Evolutionary conservation across 805 yeast species (phyloP), one percentile per base, ranked within the genome.

Genomic region (Candida mattraensis): DNA sequence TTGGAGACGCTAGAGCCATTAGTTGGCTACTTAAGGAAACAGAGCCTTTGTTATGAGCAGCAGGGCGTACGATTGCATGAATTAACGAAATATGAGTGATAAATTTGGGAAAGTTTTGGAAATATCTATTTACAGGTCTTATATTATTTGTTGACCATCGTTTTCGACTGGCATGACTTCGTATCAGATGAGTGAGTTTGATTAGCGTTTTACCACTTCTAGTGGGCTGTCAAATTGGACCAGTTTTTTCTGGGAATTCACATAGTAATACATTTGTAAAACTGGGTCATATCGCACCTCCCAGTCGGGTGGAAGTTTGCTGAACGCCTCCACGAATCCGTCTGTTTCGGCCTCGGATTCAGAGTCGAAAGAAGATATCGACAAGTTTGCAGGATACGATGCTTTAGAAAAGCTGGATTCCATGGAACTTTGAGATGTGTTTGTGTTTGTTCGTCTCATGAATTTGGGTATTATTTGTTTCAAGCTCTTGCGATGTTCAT

Each of bases 11-110:
- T n/a, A 58, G 74, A 15, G 83, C 89, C 0, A 69, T 69, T 46
- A 67, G 67, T 26, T 91, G 96, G 95, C 66, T 91, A 30, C 59
- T 73, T 47, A 73, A 72, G 42, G 94, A 87, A 60, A 80, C 87
- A 4, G 53, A 50, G 29, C 70, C n/a, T n/a, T n/a, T n/a, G n/a
- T n/a, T n/a, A n/a, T n/a, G n/a, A n/a, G n/a, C n/a, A n/a, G n/a
- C n/a, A n/a, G n/a, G n/a, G n/a, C n/a, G n/a, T n/a, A n/a, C n/a
- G n/a, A n/a, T n/a, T n/a, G n/a, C n/a, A n/a, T n/a, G n/a, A n/a
- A n/a, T n/a, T n/a, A n/a, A n/a, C n/a, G n/a, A n/a, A n/a, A n/a
- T n/a, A n/a, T n/a, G n/a, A n/a, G n/a, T n/a, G n/a, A n/a, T n/a
- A n/a, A n/a, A n/a, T n/a, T n/a, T n/a, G n/a, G n/a, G n/a, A n/a